Percentiles rank a stretch among this genome's conserved stretches.
phyloP scores from a whole-genome alignment of 2,329 filamentous ascomycete species.

The Colletotrichum sp. region DNA sequence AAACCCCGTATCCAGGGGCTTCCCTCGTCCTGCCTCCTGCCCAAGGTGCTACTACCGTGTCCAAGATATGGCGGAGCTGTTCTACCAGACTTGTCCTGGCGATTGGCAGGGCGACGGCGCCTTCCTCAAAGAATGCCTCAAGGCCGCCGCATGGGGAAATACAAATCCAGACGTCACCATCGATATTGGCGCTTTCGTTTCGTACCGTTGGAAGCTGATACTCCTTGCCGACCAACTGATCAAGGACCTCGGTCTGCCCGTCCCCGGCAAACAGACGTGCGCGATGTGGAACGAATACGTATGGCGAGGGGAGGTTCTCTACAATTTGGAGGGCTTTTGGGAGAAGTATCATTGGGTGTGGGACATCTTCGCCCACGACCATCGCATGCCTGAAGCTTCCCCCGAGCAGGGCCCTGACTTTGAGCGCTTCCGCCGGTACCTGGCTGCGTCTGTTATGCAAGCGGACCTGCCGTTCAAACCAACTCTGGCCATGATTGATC shows the following conservation, averaged over 20 bases:
- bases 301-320: neutral
- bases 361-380: neutral
- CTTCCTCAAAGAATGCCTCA: neutral
- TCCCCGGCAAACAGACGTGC: neutral
- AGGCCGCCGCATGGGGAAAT: neutral
- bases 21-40: neutral
- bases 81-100: neutral
- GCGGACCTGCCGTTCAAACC: neutral
- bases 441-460: neutral
- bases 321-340: neutral
- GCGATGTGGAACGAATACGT: neutral
- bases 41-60: neutral
- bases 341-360: neutral
- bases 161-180: neutral
- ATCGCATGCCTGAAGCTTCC: neutral
- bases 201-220: neutral
- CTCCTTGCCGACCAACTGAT: neutral
- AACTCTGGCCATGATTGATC: neutral
- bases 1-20: neutral
- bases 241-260: neutral
- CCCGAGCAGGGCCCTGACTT: neutral
- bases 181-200: neutral
- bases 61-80: neutral
- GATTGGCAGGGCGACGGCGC: neutral
- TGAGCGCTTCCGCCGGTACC: neutral